A percentile compares a stretch with the other conserved stretches of the same genome.
Conservation (phyloP, 805 yeast genomes). For the Cyberlindnera mrakii region DNA sequence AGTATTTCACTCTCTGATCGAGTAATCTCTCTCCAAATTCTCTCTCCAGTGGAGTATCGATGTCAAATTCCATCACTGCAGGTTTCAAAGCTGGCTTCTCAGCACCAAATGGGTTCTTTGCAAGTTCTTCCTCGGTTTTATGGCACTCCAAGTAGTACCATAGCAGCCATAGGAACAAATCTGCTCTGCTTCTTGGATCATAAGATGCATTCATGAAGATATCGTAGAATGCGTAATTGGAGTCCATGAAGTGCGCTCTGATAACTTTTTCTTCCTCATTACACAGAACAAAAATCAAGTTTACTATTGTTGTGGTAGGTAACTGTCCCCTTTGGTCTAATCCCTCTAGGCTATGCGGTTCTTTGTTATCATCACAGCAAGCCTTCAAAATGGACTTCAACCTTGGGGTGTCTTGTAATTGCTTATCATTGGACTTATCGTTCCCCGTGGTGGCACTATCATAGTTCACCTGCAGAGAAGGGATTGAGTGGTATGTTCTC, state of each 20-base stretch:
- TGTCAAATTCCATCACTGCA: constrained; percentile 27
- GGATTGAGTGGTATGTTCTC: constrained; percentile 90
- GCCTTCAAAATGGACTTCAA: constrained; percentile 85
- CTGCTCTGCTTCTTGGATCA: constrained; percentile 61
- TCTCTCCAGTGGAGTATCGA: constrained; percentile 38
- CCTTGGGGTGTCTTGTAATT: constrained; percentile 91
- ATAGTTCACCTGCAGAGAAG: constrained; percentile 72
- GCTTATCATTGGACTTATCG: constrained; percentile 50
- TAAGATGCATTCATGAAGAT: constrained; percentile 59
- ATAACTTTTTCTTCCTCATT: constrained; percentile 53
- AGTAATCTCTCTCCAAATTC: constrained; percentile 37
- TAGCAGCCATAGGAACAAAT: constrained; percentile 75
- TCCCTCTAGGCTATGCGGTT: constrained; percentile 43
- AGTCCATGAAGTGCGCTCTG: constrained; percentile 22
- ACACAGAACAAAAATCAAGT: constrained; percentile 68
- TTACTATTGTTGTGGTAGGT: constrained; percentile 61
- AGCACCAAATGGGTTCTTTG: constrained; percentile 53
- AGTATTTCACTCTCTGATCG: constrained; percentile 29
- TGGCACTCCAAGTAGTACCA: constrained; percentile 78
- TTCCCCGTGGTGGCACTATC: constrained; percentile 25
- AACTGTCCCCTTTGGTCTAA: constrained; percentile 31
- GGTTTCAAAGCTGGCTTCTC: constrained; percentile 27
- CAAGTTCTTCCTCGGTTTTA: constrained; percentile 44
- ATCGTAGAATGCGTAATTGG: constrained; percentile 57
- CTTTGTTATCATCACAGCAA: constrained; percentile 64